Percentiles rank a stretch among this genome's conserved stretches.
Evolutionary conservation across 1,284 basidiomycete species (phyloP).

Genomic region (Ustilago loliicola): DNA sequence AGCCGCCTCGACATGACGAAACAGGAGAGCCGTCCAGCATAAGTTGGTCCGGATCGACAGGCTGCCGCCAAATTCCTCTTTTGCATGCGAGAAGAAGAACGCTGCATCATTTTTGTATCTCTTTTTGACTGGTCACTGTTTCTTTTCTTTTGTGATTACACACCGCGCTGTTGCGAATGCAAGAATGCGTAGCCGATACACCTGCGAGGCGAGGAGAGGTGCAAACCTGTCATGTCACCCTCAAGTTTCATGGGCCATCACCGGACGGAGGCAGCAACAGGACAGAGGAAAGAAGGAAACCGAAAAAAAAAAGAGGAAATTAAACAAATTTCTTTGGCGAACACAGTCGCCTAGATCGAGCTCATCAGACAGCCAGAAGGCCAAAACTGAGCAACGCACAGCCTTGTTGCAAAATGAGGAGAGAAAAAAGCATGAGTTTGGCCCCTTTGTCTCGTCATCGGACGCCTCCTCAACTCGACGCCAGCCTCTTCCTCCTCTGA

Average conservation of each 20-base stretch:
- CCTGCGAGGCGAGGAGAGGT: background rate
- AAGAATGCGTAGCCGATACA: constrained; percentile 8
- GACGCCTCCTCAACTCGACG: background rate
- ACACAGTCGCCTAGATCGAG: constrained; percentile 11
- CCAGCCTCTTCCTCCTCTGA: background rate
- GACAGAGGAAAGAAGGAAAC: background rate
- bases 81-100: background rate
- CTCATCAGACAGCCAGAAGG: constrained; percentile 2
- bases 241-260: background rate
- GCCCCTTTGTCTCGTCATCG: constrained; percentile 2
- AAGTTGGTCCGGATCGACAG: background rate
- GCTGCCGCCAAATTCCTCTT: background rate
- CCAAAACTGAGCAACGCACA: constrained; percentile 1
- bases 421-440: background rate
- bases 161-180: constrained; percentile 5
- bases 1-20: background rate
- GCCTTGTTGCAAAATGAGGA: background rate
- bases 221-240: constrained; percentile 5
- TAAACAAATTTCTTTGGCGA: background rate
- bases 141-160: background rate
- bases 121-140: background rate
- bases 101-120: background rate
- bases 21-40: background rate
- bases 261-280: background rate
- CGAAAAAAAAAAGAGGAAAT: background rate